These are phyloP conservation scores for Panicum hallii DNA, from an alignment of 202 grass and related monocot species.

Conservation along the genomic window DNA sequence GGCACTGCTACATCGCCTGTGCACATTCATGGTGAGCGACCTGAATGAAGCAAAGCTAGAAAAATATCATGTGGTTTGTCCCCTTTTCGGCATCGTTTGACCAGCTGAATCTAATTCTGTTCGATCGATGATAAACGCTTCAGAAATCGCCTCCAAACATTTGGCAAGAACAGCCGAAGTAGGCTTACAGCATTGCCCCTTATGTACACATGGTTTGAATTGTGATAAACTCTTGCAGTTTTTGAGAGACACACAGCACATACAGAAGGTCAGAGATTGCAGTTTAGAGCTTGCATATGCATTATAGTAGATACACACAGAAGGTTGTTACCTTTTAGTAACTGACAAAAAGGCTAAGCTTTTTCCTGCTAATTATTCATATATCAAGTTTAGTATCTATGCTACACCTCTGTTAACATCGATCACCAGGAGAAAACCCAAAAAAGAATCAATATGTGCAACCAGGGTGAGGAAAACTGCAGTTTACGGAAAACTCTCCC, in stretches of 20 bases:
- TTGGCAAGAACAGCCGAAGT: background rate
- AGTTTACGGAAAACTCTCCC: constrained; percentile 37
- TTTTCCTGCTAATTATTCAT: constrained; percentile 60
- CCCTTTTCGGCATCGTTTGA: background rate
- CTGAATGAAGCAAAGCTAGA: constrained; percentile 30
- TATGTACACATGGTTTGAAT: constrained; percentile 37
- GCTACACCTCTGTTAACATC: constrained; percentile 51
- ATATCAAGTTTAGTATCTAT: constrained; percentile 45
- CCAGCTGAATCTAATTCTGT: background rate
- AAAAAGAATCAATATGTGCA: constrained; percentile 69
- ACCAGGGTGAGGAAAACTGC: constrained; percentile 55
- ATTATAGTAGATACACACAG: constrained; percentile 37
- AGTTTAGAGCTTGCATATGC: constrained; percentile 16
- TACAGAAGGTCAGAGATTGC: background rate
- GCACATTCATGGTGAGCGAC: constrained; percentile 1
- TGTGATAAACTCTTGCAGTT: constrained; percentile 41
- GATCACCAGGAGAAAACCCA: constrained; percentile 37
- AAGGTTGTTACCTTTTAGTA: constrained; percentile 4
- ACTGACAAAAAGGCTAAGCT: constrained; percentile 48
- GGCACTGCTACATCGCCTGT: constrained; percentile 18
- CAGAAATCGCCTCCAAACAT: background rate
- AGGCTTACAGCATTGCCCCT: background rate
- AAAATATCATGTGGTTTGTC: constrained; percentile 22
- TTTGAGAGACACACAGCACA: background rate
- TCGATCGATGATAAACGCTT: background rate